Evolutionary conservation across 208 protist genomes (phyloP).

Genomic region (Entamoeba invadens): DNA sequence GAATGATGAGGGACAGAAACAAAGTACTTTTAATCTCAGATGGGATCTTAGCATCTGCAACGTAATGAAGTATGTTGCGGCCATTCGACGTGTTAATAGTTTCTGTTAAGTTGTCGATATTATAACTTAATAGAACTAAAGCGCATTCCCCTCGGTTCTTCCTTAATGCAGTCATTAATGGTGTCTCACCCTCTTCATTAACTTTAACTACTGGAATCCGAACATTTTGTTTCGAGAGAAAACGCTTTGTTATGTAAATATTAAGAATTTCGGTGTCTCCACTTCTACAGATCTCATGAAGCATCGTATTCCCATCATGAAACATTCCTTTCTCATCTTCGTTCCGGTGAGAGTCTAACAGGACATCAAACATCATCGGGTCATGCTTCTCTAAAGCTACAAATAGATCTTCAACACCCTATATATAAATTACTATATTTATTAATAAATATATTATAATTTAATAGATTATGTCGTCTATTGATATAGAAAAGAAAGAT

Average conservation of each 20-base stretch:
- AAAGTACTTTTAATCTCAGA: not conserved
- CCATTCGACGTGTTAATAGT: not conserved
- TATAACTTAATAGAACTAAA: not conserved
- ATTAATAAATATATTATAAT: not conserved
- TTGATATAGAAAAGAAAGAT: not conserved
- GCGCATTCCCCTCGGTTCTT: not conserved
- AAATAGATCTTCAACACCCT: too few species aligned
- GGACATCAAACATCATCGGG: too few species aligned
- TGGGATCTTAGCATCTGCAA: not conserved
- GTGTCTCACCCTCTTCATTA: not conserved
- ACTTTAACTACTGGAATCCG: not conserved
- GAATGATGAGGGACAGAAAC: not conserved
- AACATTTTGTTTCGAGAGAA: not conserved
- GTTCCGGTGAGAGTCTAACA: too few species aligned
- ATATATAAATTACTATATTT: not conserved
- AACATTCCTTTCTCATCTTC: not conserved
- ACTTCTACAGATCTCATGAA: not conserved
- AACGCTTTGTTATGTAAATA: not conserved
- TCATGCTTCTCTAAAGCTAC: too few species aligned
- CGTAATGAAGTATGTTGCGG: not conserved
- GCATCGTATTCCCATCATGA: not conserved
- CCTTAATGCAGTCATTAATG: not conserved
- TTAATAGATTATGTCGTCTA: too few species aligned
- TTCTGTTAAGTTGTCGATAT: not conserved
- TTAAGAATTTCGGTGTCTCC: not conserved